These are phyloP conservation scores for Cercis canadensis DNA, from an alignment of 306 rosid species.

Conservation along the genomic window DNA sequence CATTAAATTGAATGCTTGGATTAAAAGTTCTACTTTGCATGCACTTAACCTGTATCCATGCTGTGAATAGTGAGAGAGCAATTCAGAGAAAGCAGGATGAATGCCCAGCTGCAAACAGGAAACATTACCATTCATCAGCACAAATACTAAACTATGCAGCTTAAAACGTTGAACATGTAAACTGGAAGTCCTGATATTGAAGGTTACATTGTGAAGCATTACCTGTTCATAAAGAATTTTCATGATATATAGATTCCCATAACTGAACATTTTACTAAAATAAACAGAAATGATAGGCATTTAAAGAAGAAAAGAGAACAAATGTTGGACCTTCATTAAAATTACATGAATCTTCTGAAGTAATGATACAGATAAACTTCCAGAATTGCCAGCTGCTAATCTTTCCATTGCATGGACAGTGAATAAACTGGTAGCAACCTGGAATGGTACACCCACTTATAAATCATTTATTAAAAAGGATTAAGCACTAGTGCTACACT, in stretches of 20 bases:
- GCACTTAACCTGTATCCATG: constrained; percentile 79
- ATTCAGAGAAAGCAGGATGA: constrained; percentile 84
- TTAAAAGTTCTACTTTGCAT: not conserved
- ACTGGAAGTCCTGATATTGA: not conserved
- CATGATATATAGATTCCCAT: constrained; percentile 19
- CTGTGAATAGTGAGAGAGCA: constrained; percentile 73
- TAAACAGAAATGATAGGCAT: constrained; percentile 21
- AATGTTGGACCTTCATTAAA: constrained; percentile 60
- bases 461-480: no score
- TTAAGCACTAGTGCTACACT: no score
- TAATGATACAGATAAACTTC: constrained; percentile 81
- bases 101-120: constrained; percentile 70
- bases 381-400: constrained; percentile 58
- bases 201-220: constrained; percentile 16
- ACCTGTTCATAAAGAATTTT: constrained; percentile 12
- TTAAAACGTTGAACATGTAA: constrained; percentile 22
- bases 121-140: constrained; percentile 32
- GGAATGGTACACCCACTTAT: constrained; percentile 37
- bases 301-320: constrained; percentile 25
- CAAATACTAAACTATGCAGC: constrained; percentile 5
- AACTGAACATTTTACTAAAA: constrained; percentile 7
- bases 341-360: constrained; percentile 67
- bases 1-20: not conserved
- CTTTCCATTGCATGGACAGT: constrained; percentile 77
- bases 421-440: constrained; percentile 84